Evolutionary conservation across 2,329 filamentous ascomycete species (phyloP).

Genomic region (Talaromyces amestolkiae): DNA sequence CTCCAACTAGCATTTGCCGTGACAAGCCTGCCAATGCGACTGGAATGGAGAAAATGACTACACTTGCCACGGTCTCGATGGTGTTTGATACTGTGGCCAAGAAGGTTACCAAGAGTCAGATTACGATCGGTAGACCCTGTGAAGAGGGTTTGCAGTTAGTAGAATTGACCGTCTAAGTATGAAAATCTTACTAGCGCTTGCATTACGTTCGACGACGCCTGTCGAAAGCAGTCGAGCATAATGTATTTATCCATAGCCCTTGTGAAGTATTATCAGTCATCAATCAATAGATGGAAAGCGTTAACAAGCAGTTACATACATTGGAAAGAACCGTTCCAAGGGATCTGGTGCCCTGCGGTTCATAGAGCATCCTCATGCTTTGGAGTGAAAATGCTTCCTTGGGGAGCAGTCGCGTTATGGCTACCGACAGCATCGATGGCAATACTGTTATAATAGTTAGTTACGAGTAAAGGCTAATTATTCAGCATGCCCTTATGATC

Average conservation of each 20-base stretch:
- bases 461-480: background rate
- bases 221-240: background rate
- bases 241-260: background rate
- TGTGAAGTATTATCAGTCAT: background rate
- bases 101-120: background rate
- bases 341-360: too few species aligned
- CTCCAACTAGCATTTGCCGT: conserved; percentile 3
- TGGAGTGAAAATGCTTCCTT: background rate
- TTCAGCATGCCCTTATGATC: too few species aligned
- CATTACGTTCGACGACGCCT: background rate
- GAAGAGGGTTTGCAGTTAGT: background rate
- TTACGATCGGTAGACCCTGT: conserved; percentile 3
- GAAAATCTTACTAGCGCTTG: background rate
- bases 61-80: conserved; percentile 1
- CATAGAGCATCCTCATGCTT: background rate
- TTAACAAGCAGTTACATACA: background rate
- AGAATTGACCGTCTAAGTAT: background rate
- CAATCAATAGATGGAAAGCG: background rate
- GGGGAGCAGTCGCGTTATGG: background rate
- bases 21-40: background rate
- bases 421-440: background rate
- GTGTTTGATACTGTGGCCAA: background rate
- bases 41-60: conserved; percentile 14
- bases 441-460: background rate
- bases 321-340: too few species aligned